These are phyloP conservation scores for Leptoxyphium fumago DNA, from an alignment of 2,329 filamentous ascomycete genomes.

Conservation along the genomic window DNA sequence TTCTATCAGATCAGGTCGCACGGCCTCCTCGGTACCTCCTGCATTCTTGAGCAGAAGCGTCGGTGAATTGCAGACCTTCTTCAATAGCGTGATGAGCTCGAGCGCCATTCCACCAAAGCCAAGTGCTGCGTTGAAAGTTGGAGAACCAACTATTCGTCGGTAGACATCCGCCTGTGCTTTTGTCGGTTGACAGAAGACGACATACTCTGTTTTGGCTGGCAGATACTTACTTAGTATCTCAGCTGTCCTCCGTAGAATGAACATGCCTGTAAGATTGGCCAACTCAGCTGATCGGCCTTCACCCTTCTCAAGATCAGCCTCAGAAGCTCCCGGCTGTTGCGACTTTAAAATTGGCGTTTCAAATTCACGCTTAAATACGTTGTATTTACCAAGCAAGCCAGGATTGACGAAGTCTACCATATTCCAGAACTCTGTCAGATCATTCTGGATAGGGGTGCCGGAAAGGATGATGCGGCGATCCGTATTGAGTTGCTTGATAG, in stretches of 20 bases:
- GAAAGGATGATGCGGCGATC: constrained; percentile 48
- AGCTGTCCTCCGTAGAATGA: constrained; percentile 51
- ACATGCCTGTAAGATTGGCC: constrained; percentile 43
- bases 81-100: constrained; percentile 56
- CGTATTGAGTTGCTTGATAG: constrained; percentile 50
- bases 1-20: constrained; percentile 14
- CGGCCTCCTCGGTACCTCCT: constrained; percentile 29
- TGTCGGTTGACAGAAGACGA: constrained; percentile 51
- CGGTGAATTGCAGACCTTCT: constrained; percentile 62
- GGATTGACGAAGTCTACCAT: constrained; percentile 58
- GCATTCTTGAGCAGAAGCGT: constrained; percentile 40
- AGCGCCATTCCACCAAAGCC: constrained; percentile 48
- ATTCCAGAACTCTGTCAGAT: constrained; percentile 51
- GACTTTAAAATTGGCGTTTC: constrained; percentile 50
- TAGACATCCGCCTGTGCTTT: constrained; percentile 45
- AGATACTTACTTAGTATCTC: constrained; percentile 52
- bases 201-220: constrained; percentile 52
- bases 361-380: constrained; percentile 49
- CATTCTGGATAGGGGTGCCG: constrained; percentile 55
- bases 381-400: constrained; percentile 46
- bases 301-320: constrained; percentile 48
- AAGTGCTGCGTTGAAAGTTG: constrained; percentile 46
- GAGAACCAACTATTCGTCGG: constrained; percentile 48
- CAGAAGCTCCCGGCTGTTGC: constrained; percentile 47
- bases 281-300: constrained; percentile 47